A percentile compares a stretch with the other conserved stretches of the same genome.
Evolutionary conservation across 2,329 filamentous ascomycete species (phyloP).

Genomic region (Graphiopsis chlorocephala): DNA sequence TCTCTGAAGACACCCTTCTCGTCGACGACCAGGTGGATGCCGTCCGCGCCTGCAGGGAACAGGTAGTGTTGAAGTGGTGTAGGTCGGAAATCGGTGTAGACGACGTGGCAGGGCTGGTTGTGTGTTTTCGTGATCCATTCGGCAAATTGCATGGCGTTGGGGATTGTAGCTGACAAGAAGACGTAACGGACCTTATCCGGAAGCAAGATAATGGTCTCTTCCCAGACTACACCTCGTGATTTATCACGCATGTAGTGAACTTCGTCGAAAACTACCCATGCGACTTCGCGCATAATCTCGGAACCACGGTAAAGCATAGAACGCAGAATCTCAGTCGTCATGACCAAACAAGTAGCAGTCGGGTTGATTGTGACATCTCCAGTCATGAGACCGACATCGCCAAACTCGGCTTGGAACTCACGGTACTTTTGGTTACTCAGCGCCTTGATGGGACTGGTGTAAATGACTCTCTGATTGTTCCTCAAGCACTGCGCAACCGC

Average conservation of each 20-base stretch:
- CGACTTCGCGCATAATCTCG: conserved; percentile 98
- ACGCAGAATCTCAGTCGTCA: conserved; percentile 98
- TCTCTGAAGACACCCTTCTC: conserved; percentile 96
- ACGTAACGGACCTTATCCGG: conserved; percentile 99
- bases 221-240: conserved; percentile 91
- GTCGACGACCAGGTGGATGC: conserved; percentile 91
- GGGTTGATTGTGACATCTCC: conserved; percentile 99
- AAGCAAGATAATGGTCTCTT: conserved; percentile 96
- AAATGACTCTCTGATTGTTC: conserved; percentile 97
- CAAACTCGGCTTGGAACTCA: conserved; percentile 93
- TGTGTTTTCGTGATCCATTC: conserved; percentile 99
- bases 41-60: conserved; percentile 87
- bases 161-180: conserved; percentile 95
- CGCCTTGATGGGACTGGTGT: conserved; percentile 98
- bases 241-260: conserved; percentile 98
- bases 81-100: conserved; percentile 97
- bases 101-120: conserved; percentile 94
- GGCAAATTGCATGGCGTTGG: conserved; percentile 98
- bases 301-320: conserved; percentile 98
- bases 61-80: conserved; percentile 98
- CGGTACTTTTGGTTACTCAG: conserved; percentile 98
- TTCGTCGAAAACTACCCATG: conserved; percentile 97
- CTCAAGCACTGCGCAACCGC: conserved; percentile 96
- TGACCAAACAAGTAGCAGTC: conserved; percentile 93
- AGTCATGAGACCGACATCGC: conserved; percentile 96